Percentiles rank a stretch among this genome's conserved stretches.
These are phyloP conservation scores for Neopestalotiopsis clavispora DNA, from an alignment of 2,329 filamentous ascomycete genomes.

Conservation along the genomic window DNA sequence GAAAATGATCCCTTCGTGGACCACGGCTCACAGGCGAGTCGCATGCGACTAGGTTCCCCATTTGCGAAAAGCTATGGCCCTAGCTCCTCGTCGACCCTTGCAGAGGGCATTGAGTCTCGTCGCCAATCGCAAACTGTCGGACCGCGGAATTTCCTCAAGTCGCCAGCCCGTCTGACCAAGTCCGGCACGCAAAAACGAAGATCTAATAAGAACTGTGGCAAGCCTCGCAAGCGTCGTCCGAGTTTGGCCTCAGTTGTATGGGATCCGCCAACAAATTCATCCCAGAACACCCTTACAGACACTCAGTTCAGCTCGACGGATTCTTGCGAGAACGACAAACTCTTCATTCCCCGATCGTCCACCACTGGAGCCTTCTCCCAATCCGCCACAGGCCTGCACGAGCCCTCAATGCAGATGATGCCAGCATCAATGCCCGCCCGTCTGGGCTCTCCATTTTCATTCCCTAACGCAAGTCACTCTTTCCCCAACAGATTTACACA, in stretches of 20 bases:
- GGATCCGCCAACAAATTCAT: conserved; percentile 44
- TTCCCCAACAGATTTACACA: conserved; percentile 63
- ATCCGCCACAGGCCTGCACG: conserved; percentile 22
- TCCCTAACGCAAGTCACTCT: conserved; percentile 57
- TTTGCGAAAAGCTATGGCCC: conserved; percentile 68
- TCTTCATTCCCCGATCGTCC: conserved; percentile 18
- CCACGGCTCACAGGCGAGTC: conserved; percentile 25
- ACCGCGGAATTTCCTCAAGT: conserved; percentile 55
- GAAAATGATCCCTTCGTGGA: conserved; percentile 10
- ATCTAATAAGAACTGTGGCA: conserved; percentile 51
- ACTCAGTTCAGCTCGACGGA: conserved; percentile 18
- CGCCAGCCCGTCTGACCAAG: conserved; percentile 55
- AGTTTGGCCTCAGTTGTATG: conserved; percentile 61
- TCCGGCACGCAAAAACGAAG: conserved; percentile 61
- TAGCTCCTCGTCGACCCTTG: conserved; percentile 58
- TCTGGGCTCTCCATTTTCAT: conserved; percentile 64
- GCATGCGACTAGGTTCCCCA: conserved; percentile 55
- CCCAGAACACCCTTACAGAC: neutral
- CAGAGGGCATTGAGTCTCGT: conserved; percentile 42
- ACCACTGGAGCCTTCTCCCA: conserved; percentile 22
- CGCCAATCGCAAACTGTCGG: conserved; percentile 55
- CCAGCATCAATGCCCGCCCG: conserved; percentile 48
- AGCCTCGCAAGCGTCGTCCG: conserved; percentile 57
- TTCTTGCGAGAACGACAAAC: conserved; percentile 14
- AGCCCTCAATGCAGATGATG: neutral